Evolutionary conservation across 176 grass and related monocot species (phyloP).

Genomic region (maize (Zea mays)): Zm-B73-REFERENCE-NAM-5.0 NC_050098.1:27682001-27682500

Average conservation of each 20-base stretch:
- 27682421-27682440: conserved; percentile 26
- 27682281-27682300: conserved; percentile 49
- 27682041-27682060: conserved; percentile 26
- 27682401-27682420: neutral
- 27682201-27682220: conserved; percentile 76
- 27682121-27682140: conserved; percentile 75
- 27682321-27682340: conserved; percentile 34
- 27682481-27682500: conserved; percentile 18
- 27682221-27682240: conserved; percentile 96
- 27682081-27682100: conserved; percentile 55
- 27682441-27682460: neutral
- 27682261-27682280: conserved; percentile 86
- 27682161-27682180: conserved; percentile 71
- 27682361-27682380: conserved; percentile 19
- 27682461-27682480: conserved; percentile 5
- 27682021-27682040: conserved; percentile 33
- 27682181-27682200: conserved; percentile 66
- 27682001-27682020: conserved; percentile 7
- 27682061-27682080: conserved; percentile 52
- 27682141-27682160: conserved; percentile 83
- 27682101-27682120: conserved; percentile 79
- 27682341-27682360: conserved; percentile 40
- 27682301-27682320: conserved; percentile 32
- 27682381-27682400: neutral
- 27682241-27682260: conserved; percentile 75